Evolutionary conservation across 345 rosid genomes (phyloP), one percentile per base, ranked within the genome.

Genomic region (Firmiana major): DNA sequence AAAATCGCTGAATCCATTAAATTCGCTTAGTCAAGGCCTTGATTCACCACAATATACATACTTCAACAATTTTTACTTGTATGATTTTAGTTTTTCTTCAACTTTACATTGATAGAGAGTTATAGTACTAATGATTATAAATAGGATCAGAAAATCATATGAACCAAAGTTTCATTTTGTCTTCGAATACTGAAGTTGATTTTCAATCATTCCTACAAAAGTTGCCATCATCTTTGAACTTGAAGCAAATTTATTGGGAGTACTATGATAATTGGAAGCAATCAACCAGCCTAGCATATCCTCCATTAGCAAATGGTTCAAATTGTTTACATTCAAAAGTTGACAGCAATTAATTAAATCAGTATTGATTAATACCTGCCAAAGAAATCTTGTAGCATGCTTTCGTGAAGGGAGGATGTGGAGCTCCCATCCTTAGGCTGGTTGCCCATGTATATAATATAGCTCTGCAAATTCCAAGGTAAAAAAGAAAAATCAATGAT

Each of bases 391-490:
- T 83, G 84, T 28, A 90, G 84, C 71, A 84, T 78, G 71, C 19
- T 82, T 59, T 55, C 42, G 45, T 86, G 92, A 81, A 70, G 86
- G 16, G 86, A 66, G 74, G 86, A 40, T 71, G 83, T 78, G 53
- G 87, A 83, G 69, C 82, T 55, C 63, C 82, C 81, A 72, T 69
- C 79, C 65, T 71, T 78, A 21, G 86, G 86, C 40, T 63, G 83
- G 43, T 80, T 83, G 0, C 92, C 94, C 91, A 87, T 83, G 79
- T 84, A 87, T 40, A 86, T 88, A 66, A 87, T 73, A 77, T 84
- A 83, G 4, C 78, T 82, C 90, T 85, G 81, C 46, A 71, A 51
- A 9, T 49, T 70, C 59, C 26, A 49, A 28, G 42, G 26, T 57
- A 9, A 8, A 57, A 55, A 36, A 38, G 13, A 26, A 6, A 34